Percentiles rank a stretch among this genome's conserved stretches.
Evolutionary conservation across 2,329 filamentous ascomycete genomes (phyloP).

Genomic region (Penicillium glabrum): DNA sequence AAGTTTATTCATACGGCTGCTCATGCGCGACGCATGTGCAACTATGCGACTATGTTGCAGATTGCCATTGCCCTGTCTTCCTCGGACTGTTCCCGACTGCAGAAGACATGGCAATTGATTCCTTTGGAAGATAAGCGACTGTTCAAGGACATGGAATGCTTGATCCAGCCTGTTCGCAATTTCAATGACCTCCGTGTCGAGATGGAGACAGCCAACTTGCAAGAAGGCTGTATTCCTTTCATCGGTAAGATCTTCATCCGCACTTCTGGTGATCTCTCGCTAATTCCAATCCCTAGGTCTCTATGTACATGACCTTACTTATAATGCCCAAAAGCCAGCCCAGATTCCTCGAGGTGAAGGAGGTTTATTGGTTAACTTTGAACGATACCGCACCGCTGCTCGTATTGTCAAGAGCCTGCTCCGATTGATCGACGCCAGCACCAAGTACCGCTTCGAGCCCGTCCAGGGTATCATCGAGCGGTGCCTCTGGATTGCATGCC

Average conservation of each 20-base stretch:
- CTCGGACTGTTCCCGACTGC: conserved; percentile 57
- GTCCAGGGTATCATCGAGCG: conserved; percentile 60
- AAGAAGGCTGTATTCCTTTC: conserved; percentile 66
- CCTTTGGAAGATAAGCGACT: conserved; percentile 54
- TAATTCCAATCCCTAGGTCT: conserved; percentile 44
- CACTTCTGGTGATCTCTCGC: not conserved
- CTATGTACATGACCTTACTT: conserved; percentile 66
- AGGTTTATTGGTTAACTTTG: conserved; percentile 65
- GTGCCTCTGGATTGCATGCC: conserved; percentile 64
- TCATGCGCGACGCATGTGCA: conserved; percentile 58
- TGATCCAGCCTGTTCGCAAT: conserved; percentile 64
- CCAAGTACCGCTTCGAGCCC: conserved; percentile 60
- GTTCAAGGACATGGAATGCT: conserved; percentile 58
- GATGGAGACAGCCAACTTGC: conserved; percentile 61
- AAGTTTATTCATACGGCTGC: conserved; percentile 65
- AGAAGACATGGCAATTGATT: conserved; percentile 60
- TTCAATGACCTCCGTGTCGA: conserved; percentile 63
- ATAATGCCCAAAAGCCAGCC: conserved; percentile 66
- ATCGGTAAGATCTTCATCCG: conserved; percentile 48
- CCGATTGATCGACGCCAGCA: conserved; percentile 63
- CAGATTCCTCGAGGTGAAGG: conserved; percentile 50
- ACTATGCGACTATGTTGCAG: conserved; percentile 67
- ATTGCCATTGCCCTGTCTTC: conserved; percentile 63
- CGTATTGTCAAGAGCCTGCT: conserved; percentile 65
- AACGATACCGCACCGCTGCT: conserved; percentile 65